Evolutionary conservation across 1,284 basidiomycete genomes (phyloP).

Genomic region (Tilletia caries): DNA sequence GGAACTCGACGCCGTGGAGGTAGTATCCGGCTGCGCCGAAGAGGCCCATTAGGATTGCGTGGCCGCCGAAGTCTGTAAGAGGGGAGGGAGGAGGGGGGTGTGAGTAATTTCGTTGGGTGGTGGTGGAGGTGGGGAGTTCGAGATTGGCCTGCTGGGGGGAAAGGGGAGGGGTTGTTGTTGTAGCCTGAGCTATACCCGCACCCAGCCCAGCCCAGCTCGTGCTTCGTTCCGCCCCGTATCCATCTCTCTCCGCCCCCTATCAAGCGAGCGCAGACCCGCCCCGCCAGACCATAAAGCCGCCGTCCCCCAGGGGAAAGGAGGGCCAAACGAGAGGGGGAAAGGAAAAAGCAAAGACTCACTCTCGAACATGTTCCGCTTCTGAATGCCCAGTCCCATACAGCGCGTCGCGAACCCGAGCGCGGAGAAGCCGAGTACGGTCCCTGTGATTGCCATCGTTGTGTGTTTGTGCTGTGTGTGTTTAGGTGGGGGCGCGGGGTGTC

Average conservation of each 20-base stretch:
- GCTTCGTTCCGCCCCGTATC: too few relatives aligned
- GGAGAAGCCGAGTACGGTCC: slow-evolving; percentile 49
- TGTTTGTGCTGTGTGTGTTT: not conserved
- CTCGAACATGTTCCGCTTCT: slow-evolving; percentile 52
- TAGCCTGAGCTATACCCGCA: too few relatives aligned
- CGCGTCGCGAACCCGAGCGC: slow-evolving; percentile 50
- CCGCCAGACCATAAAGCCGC: too few relatives aligned
- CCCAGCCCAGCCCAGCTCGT: too few relatives aligned
- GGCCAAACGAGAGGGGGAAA: not conserved
- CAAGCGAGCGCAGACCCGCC: too few relatives aligned
- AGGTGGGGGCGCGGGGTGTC: not conserved
- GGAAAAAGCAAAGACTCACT: slow-evolving; percentile 33
- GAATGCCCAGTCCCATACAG: slow-evolving; percentile 50
- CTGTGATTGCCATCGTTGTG: slow-evolving; percentile 15
- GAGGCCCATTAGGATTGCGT: slow-evolving; percentile 41
- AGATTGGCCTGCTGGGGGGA: too few relatives aligned
- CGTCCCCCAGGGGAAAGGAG: not conserved
- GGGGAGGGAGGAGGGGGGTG: not conserved
- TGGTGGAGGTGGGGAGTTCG: too few relatives aligned
- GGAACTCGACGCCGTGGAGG: slow-evolving; percentile 46
- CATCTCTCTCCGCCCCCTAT: too few relatives aligned
- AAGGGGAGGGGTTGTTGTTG: too few relatives aligned
- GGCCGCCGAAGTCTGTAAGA: slow-evolving; percentile 43
- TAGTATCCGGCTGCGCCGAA: slow-evolving; percentile 50
- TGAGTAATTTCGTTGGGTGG: not conserved